phyloP scores from a whole-genome alignment of 805 yeast species.

The Saturnispora galanensis region DNA sequence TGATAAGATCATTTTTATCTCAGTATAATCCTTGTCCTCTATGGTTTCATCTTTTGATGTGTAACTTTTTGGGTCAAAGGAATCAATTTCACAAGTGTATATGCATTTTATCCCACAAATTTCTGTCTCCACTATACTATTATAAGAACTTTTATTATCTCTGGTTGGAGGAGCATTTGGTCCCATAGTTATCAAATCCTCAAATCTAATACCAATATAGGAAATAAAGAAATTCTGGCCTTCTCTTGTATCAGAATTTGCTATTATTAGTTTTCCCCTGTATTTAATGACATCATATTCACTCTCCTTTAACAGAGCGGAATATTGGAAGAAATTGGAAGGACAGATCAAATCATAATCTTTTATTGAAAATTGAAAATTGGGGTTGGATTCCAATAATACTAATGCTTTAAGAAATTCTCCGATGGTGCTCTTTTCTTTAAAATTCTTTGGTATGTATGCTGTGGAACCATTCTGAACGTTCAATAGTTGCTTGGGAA shows the following conservation, averaged over 20 bases:
- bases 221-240: constrained; percentile 9
- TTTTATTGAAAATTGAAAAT: not conserved
- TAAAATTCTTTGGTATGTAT: constrained; percentile 8
- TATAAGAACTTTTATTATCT: constrained; percentile 8
- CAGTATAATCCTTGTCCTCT: constrained; percentile 9
- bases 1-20: constrained; percentile 13
- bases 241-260: constrained; percentile 10
- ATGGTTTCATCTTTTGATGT: not conserved
- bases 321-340: constrained; percentile 12
- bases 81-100: constrained; percentile 13
- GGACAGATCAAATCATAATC: constrained; percentile 8
- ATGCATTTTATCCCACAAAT: constrained; percentile 8
- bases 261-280: constrained; percentile 7
- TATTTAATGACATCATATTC: constrained; percentile 7
- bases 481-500: constrained; percentile 3
- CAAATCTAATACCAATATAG: constrained; percentile 16
- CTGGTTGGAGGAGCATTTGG: constrained; percentile 8
- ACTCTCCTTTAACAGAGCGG: constrained; percentile 5
- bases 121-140: constrained; percentile 6
- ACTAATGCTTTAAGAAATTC: constrained; percentile 3
- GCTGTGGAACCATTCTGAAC: constrained; percentile 5
- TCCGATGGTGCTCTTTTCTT: constrained; percentile 3
- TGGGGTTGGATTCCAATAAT: not conserved
- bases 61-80: not conserved
- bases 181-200: constrained; percentile 13